phyloP scores from a whole-genome alignment of 2,329 filamentous ascomycete genomes.

The Ceratocystis cubensis region DNA sequence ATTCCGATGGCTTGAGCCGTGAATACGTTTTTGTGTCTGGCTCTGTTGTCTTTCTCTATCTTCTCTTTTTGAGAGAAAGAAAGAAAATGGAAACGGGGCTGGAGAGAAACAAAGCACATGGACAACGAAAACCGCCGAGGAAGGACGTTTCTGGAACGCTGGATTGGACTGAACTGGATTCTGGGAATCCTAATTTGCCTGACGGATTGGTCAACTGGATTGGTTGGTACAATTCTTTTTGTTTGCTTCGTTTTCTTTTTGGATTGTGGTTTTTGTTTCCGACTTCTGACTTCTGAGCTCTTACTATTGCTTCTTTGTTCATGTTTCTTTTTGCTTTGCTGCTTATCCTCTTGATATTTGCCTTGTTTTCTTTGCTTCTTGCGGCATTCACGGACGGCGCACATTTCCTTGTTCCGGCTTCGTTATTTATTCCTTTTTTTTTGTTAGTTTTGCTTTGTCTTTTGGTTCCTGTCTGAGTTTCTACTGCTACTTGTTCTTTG shows the following conservation, averaged over 20 bases:
- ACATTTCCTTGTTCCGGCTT: neutral
- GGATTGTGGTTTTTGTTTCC: too few species aligned
- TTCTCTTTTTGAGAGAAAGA: neutral
- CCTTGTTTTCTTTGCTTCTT: slow-evolving; percentile 6
- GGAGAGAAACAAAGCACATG: neutral
- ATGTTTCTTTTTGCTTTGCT: neutral
- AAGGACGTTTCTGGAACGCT: too few species aligned
- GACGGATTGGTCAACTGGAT: neutral
- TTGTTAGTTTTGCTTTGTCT: neutral
- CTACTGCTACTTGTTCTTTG: neutral
- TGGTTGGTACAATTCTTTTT: neutral
- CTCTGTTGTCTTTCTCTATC: neutral
- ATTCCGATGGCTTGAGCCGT: too few species aligned
- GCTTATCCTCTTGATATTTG: neutral
- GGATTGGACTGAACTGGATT: neutral
- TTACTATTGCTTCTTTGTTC: neutral
- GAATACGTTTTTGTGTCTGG: neutral
- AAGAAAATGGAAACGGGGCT: neutral
- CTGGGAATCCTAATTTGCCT: neutral
- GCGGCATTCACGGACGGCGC: neutral
- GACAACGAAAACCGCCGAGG: neutral
- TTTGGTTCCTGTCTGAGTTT: neutral
- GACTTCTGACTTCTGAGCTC: too few species aligned
- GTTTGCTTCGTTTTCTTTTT: slow-evolving; percentile 5
- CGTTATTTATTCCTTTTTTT: neutral